Evolutionary conservation across 2,329 filamentous ascomycete species (phyloP).

Genomic region (Cytospora schulzeri): DNA sequence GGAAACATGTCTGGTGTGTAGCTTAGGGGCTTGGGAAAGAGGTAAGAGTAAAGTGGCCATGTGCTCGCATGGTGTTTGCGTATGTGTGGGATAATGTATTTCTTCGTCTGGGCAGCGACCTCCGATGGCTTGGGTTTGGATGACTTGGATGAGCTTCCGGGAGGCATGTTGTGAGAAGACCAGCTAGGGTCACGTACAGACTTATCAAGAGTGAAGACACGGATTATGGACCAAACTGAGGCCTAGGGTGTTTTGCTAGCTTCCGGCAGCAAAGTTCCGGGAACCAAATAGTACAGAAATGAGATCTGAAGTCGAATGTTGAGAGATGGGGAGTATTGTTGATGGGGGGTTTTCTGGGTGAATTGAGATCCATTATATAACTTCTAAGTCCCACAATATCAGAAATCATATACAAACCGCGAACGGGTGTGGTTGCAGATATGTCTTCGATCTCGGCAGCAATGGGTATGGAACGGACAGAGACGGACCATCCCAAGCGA

Average conservation of each 20-base stretch:
- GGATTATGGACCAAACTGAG: background rate
- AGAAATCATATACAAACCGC: constrained; percentile 17
- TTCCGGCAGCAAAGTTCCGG: background rate
- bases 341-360: background rate
- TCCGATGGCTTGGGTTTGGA: constrained; percentile 67
- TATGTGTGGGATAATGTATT: constrained; percentile 67
- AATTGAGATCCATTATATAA: constrained; percentile 25
- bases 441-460: constrained; percentile 29
- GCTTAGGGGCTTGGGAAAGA: constrained; percentile 54
- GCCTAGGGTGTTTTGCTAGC: background rate
- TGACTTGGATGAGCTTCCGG: constrained; percentile 38
- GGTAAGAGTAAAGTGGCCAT: constrained; percentile 61
- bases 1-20: constrained; percentile 42
- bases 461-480: constrained; percentile 20
- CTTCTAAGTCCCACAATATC: background rate
- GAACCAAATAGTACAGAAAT: background rate
- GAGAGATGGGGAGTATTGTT: background rate
- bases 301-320: constrained; percentile 2
- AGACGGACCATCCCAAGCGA: constrained; percentile 28
- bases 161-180: constrained; percentile 49
- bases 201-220: background rate
- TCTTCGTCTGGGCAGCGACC: constrained; percentile 73
- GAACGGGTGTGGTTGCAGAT: constrained; percentile 24
- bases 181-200: background rate
- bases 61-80: constrained; percentile 55